A percentile compares a stretch with the other conserved stretches of the same genome.
These are phyloP conservation scores for Stentor roeselii DNA, from an alignment of 73 alveolate species.

Conservation along the genomic window DNA sequence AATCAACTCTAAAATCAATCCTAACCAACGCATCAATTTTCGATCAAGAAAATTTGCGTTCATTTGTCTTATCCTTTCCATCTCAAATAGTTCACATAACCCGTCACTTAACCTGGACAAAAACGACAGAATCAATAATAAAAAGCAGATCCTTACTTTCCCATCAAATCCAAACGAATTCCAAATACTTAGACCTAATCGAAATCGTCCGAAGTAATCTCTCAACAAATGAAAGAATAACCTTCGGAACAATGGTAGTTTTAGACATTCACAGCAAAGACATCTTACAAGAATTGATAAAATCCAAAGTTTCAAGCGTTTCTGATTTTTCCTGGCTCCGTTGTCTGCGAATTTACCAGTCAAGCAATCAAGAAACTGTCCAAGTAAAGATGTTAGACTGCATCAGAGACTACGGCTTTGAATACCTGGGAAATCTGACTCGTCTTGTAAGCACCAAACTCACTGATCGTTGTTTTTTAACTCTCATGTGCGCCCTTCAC, in stretches of 20 bases:
- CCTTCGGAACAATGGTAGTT: constrained; percentile 72
- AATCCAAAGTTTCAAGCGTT: constrained; percentile 41
- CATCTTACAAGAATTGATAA: constrained; percentile 53
- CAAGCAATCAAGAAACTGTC: constrained; percentile 46
- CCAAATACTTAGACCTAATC: constrained; percentile 42
- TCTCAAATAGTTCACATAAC: constrained; percentile 60
- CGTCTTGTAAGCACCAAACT: constrained; percentile 90
- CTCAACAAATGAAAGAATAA: not conserved
- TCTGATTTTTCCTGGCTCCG: constrained; percentile 30
- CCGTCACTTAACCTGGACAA: constrained; percentile 46
- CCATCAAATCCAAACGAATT: constrained; percentile 29
- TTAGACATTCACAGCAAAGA: constrained; percentile 80
- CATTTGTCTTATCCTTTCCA: constrained; percentile 61
- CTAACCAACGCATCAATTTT: constrained; percentile 35
- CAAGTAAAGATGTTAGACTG: constrained; percentile 75
- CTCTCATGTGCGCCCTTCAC: constrained; percentile 86
- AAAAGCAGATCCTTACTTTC: constrained; percentile 15
- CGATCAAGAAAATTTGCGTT: constrained; percentile 38
- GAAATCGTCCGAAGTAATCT: constrained; percentile 41
- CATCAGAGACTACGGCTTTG: constrained; percentile 86
- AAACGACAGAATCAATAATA: constrained; percentile 40
- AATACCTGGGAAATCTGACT: constrained; percentile 91
- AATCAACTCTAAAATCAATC: constrained; percentile 40
- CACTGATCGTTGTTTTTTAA: constrained; percentile 87
- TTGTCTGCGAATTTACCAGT: constrained; percentile 37